phyloP scores from a whole-genome alignment of 2,329 filamentous ascomycete species.

The Botrytis porri region DNA sequence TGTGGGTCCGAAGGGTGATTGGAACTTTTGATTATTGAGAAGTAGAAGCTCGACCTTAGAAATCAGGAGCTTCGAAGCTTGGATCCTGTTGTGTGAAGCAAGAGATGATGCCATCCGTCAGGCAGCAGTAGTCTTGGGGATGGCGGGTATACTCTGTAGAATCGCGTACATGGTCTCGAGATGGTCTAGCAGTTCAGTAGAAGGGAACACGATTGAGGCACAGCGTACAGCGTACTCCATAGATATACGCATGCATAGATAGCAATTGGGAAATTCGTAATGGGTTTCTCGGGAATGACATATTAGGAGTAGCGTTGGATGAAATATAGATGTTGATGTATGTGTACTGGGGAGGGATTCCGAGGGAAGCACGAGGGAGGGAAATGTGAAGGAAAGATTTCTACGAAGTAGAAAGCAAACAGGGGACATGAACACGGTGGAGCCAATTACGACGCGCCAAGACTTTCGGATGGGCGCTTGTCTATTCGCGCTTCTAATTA shows the following conservation, averaged over 20 bases:
- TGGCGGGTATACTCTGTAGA: not conserved
- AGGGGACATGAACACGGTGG: not conserved
- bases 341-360: not conserved
- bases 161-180: not conserved
- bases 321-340: not conserved
- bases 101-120: not conserved
- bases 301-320: not conserved
- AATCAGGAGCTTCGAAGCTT: not conserved
- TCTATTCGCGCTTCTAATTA: not conserved
- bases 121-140: not conserved
- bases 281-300: not conserved
- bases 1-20: not conserved
- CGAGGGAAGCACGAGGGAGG: too few species aligned
- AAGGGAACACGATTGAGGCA: not conserved
- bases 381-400: not conserved
- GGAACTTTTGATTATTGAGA: not conserved
- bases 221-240: not conserved
- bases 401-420: not conserved
- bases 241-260: not conserved
- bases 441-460: constrained; percentile 17
- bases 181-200: not conserved
- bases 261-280: not conserved
- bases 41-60: not conserved
- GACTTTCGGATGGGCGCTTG: constrained; percentile 3
- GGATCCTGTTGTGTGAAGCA: not conserved